Evolutionary conservation across 345 rosid species (phyloP).

Genomic region (Sonneratia alba): DNA sequence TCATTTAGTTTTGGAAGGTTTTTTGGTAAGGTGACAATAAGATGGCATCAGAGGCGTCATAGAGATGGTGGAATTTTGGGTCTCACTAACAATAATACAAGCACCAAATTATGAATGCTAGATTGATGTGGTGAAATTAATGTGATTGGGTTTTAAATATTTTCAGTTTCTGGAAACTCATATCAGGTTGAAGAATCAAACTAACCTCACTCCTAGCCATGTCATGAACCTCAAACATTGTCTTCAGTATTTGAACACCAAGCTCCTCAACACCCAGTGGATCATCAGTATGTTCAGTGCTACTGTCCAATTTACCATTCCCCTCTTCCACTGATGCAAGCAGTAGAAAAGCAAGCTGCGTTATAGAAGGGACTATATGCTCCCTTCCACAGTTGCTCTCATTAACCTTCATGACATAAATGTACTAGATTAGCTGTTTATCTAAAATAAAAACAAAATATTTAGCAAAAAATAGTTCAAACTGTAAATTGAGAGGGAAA

Average conservation of each 20-base stretch:
- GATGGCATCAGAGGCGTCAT: background rate
- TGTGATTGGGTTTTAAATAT: background rate
- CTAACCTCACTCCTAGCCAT: conserved; percentile 82
- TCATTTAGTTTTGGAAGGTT: background rate
- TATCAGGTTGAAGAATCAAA: conserved; percentile 6
- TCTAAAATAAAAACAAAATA: conserved; percentile 6
- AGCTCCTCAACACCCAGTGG: conserved; percentile 58
- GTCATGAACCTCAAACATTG: conserved; percentile 66
- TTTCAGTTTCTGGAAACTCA: background rate
- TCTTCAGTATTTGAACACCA: conserved; percentile 58
- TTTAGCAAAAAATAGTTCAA: background rate
- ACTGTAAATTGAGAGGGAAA: conserved; percentile 10
- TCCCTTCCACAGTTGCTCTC: conserved; percentile 74
- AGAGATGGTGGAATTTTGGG: background rate
- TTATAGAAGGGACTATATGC: conserved; percentile 64
- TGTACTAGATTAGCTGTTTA: conserved; percentile 3
- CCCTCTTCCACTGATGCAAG: conserved; percentile 56
- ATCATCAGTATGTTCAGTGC: conserved; percentile 32
- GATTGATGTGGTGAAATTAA: background rate
- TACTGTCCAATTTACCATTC: conserved; percentile 20
- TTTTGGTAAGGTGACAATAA: background rate
- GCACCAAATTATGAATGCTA: background rate
- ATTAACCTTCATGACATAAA: conserved; percentile 35
- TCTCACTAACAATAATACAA: background rate
- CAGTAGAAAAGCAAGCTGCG: conserved; percentile 58